Base-by-base conservation (phyloP, 352 stramenopile genomes). In the Albugo laibachii region DNA sequence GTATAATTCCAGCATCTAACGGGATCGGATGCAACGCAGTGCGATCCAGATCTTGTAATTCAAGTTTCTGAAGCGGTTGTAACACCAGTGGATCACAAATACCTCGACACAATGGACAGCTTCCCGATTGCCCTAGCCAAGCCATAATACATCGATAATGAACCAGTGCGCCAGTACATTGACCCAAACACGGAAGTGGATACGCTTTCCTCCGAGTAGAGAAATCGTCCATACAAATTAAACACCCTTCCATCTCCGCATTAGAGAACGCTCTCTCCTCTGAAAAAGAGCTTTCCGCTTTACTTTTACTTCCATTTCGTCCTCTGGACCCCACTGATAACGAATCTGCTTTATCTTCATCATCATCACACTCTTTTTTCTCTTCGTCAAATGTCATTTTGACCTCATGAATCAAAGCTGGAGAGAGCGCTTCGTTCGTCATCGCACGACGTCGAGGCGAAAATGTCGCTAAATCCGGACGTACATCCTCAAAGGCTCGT, bases 151-250 rank as follows among this genome's bases (percentile, higher is more conserved):
- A 92, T 5, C 78, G 63, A 48, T 92, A 92, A 59, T 92, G 78
- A 48, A 92, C 78, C 36, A 53, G 82, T 5, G 76, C 78, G 21
- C 78, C 78, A 0, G 73, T 87, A 47, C 76, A 88, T 31, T 77
- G 62, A 8, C 76, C 74, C 2, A 72, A 75, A 36, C 78, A 92
- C 1, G 78, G 78, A 24, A 92, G 50, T n/a, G 78, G 78, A 37
- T 92, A 92, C 16, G 78, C 74, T 50, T 85, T 85, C 14, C 78
- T 68, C 41, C 76, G 58, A 14, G 69, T 73, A 36, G 75, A 84
- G 66, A 92, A 92, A 56, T 92, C 76, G 55, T 92, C 78, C 78
- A 92, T 92, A 47, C 78, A 92, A 45, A 92, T 92, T 5, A 92
- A 49, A 54, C 78, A 88, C 11, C 73, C 71, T 38, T 70, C 61